These are phyloP conservation scores for Hysterangium stoloniferum DNA, from an alignment of 768 basidiomycete genomes.

Conservation along the genomic window DNA sequence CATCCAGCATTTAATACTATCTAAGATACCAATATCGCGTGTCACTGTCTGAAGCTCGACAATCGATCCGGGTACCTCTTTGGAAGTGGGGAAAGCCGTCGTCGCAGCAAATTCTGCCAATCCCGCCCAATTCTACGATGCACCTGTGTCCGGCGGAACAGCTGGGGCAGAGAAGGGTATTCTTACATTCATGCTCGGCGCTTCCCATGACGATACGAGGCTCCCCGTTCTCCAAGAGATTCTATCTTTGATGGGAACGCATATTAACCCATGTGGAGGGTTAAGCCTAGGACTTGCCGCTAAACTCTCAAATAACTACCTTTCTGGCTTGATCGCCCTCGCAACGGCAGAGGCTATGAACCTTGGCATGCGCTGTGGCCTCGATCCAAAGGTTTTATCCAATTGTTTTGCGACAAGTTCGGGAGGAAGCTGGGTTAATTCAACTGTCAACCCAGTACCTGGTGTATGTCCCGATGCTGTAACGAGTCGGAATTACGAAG, in stretches of 20 bases:
- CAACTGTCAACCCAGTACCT: constrained; percentile 10
- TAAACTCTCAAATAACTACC: constrained; percentile 13
- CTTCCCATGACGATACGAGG: constrained; percentile 3
- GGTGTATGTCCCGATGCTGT: constrained; percentile 15
- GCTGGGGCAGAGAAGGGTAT: constrained; percentile 10
- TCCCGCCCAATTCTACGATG: constrained; percentile 6
- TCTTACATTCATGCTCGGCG: constrained; percentile 10
- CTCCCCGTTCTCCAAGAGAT: constrained; percentile 5
- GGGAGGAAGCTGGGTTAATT: constrained; percentile 12
- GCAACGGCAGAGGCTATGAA: constrained; percentile 15
- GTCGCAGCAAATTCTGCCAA: background rate
- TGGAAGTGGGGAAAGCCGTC: constrained; percentile 8
- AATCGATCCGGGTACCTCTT: constrained; percentile 13
- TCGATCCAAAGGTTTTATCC: constrained; percentile 8
- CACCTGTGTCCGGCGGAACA: constrained; percentile 10
- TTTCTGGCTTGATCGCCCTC: constrained; percentile 13
- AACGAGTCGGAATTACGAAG: constrained; percentile 9
- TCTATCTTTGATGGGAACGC: constrained; percentile 5
- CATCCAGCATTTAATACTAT: too few species aligned
- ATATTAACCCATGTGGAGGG: constrained; percentile 8
- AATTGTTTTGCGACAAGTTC: constrained; percentile 10
- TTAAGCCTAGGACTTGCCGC: constrained; percentile 10
- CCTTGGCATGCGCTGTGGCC: constrained; percentile 12
- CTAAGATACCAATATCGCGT: too few species aligned
- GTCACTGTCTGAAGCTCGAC: constrained; percentile 8